Base-by-base conservation (phyloP, 2,329 filamentous ascomycete species). In the Paracoccidioides lutzii region DNA sequence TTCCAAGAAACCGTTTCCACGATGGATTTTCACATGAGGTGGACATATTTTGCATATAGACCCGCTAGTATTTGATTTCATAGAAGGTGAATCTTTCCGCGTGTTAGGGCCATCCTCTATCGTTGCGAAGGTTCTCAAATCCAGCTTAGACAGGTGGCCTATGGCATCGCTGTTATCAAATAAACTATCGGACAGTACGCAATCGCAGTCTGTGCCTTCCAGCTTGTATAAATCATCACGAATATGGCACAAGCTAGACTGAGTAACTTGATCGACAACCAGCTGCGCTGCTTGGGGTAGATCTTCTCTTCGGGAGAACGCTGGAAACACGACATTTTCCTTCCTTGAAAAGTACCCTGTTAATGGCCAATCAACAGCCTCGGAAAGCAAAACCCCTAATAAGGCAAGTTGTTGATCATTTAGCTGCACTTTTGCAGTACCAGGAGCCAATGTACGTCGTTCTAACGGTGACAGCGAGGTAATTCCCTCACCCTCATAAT, bases 21-120 rank as follows among this genome's bases (percentile, higher is more conserved):
- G 76, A 53, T 75, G 76, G 10, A 83, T 68, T 41, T 76, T 75
- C 37, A 84, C 63, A 62, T 80, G 76, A 3, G 79, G 79, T 1
- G 77, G 67, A 14, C 68, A 67, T n/a, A 82, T 63, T 30, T 69
- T 71, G 38, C 69, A 69, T 55, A 75, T 73, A 38, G 68, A 66
- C 52, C 65, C 67, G 61, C 53, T 14, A n/a, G 35, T 8, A 33
- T 30, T 15, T 4, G 32, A 30, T 14, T 12, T 22, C 33, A 49
- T 54, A 48, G 45, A 14, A 8, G 53, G 32, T 12, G 58, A 15
- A 33, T 67, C 65, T 59, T 66, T 69, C 22, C 62, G 61, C 12
- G 64, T 61, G 40, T 52, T 59, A 53, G 51, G 56, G 53, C 40
- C 46, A 42, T 52, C 51, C 46, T 56, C 41, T 61, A 73, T 55